phyloP scores from a whole-genome alignment of 306 rosid genomes.

The Sechiopsis laciniata region DNA sequence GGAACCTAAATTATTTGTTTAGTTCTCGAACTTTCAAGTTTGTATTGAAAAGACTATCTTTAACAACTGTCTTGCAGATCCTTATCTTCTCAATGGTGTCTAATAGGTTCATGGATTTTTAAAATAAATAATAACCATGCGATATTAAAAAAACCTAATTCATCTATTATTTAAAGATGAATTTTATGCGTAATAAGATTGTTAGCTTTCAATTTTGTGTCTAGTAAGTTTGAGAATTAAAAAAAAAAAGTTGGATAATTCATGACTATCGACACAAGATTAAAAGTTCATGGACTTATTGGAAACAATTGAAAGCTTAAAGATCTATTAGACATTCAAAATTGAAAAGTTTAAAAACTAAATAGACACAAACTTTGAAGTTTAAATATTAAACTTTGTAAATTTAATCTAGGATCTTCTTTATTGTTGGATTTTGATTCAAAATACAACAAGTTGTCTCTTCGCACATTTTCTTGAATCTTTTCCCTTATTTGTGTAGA shows the following conservation, averaged over 20 bases:
- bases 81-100: too few relatives aligned
- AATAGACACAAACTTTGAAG: too few relatives aligned
- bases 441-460: not conserved
- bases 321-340: not conserved
- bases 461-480: not conserved
- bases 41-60: not conserved
- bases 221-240: not conserved
- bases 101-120: not conserved
- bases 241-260: too few relatives aligned
- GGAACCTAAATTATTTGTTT: too few relatives aligned
- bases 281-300: too few relatives aligned
- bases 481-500: constrained; percentile 34
- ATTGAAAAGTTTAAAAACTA: not conserved
- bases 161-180: too few relatives aligned
- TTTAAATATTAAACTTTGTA: too few relatives aligned
- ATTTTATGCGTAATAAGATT: too few relatives aligned
- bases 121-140: too few relatives aligned
- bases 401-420: not conserved
- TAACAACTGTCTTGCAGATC: not conserved
- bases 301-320: too few relatives aligned
- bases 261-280: not conserved
- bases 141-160: too few relatives aligned
- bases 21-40: too few relatives aligned
- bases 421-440: constrained; percentile 11
- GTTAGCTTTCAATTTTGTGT: not conserved